These are phyloP conservation scores for Yamadazyma jaroonii DNA, from an alignment of 1,139 yeast species.

Conservation along the genomic window DNA sequence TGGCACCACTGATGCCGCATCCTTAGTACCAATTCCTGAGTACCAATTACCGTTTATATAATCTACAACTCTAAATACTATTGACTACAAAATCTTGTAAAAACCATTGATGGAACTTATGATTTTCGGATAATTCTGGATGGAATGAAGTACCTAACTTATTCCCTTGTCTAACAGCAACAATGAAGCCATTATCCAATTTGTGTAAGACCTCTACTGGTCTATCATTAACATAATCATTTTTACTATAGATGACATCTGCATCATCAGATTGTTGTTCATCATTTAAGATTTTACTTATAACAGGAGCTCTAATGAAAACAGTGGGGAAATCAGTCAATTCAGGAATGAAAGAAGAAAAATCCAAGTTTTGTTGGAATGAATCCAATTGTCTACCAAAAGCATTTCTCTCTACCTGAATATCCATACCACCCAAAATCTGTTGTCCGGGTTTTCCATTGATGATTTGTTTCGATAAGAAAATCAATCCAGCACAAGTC, in stretches of 20 bases:
- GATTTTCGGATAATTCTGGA: slow-evolving; percentile 67
- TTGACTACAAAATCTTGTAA: slow-evolving; percentile 48
- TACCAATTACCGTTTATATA: no score
- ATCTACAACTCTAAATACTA: background rate
- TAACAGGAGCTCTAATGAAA: slow-evolving; percentile 79
- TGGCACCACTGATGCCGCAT: no score
- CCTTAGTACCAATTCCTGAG: no score
- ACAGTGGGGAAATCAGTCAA: slow-evolving; percentile 51
- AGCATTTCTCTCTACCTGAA: slow-evolving; percentile 67
- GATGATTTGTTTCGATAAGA: slow-evolving; percentile 55
- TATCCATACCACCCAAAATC: slow-evolving; percentile 63
- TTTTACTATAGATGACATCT: slow-evolving; percentile 22
- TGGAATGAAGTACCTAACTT: slow-evolving; percentile 77
- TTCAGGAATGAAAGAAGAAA: slow-evolving; percentile 44
- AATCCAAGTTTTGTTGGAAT: slow-evolving; percentile 51
- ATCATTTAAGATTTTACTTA: slow-evolving; percentile 33
- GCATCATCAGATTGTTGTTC: slow-evolving; percentile 7
- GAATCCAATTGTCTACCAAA: slow-evolving; percentile 79
- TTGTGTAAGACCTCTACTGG: slow-evolving; percentile 44
- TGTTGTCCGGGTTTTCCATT: slow-evolving; percentile 60
- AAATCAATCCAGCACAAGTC: slow-evolving; percentile 81
- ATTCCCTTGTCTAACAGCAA: slow-evolving; percentile 71
- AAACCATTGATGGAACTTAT: slow-evolving; percentile 72
- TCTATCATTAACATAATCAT: slow-evolving; percentile 23
- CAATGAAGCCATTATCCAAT: slow-evolving; percentile 46